Percentiles rank a stretch among this genome's conserved stretches.
Evolutionary conservation across 2,329 filamentous ascomycete genomes (phyloP).

Genomic region (Cladosporium sp.): DNA sequence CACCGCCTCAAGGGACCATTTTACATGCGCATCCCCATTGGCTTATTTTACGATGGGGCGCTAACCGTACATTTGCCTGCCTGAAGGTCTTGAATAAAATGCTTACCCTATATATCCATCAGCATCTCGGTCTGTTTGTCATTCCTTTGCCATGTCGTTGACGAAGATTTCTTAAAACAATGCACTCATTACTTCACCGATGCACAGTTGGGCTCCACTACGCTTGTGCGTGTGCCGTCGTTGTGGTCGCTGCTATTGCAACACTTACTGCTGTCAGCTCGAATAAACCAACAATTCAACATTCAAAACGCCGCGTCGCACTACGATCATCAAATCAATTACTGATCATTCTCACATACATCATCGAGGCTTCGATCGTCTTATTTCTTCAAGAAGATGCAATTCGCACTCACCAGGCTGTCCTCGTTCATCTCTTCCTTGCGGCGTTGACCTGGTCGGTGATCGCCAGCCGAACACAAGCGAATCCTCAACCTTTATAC

Average conservation of each 20-base stretch:
- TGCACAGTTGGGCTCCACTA: slow-evolving; percentile 1
- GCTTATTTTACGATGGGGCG: too few relatives aligned
- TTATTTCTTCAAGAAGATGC: slow-evolving; percentile 35
- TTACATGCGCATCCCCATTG: too few relatives aligned
- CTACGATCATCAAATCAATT: not conserved
- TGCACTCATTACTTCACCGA: too few relatives aligned
- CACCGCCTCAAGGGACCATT: too few relatives aligned
- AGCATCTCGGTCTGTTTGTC: too few relatives aligned
- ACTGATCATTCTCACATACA: not conserved
- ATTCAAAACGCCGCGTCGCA: not conserved
- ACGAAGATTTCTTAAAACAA: too few relatives aligned
- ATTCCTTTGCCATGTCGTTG: too few relatives aligned
- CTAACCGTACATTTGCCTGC: too few relatives aligned
- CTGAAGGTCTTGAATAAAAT: too few relatives aligned
- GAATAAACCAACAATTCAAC: not conserved
- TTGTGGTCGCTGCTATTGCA: not conserved
- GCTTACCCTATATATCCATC: too few relatives aligned
- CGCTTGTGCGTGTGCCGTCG: not conserved
- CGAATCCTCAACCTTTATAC: not conserved
- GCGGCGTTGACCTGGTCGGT: slow-evolving; percentile 4
- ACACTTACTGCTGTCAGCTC: not conserved
- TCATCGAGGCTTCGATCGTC: slow-evolving; percentile 24
- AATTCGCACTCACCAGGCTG: slow-evolving; percentile 27
- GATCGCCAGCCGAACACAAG: not conserved
- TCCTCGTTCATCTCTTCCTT: slow-evolving; percentile 29